Base-by-base conservation (phyloP, 495 filamentous ascomycete species). In the Tuber brumale region DNA sequence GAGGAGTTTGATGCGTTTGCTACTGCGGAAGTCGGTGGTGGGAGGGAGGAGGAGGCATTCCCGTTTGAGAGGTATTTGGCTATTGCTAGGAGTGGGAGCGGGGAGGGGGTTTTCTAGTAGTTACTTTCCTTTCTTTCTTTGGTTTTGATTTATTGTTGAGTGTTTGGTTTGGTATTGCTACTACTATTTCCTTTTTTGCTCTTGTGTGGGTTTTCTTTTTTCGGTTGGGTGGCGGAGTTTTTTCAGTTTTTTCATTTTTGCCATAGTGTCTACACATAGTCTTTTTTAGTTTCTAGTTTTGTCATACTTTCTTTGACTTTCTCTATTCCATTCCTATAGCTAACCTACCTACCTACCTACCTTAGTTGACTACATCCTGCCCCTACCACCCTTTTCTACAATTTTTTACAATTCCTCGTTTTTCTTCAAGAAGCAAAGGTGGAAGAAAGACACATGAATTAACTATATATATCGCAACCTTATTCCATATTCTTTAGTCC, bases 11-110 rank as follows among this genome's bases (percentile, higher is more conserved):
- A 14, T 61, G 72, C 31, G 19, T 80, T 77, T 46, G 76, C 76
- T 6, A 75, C 76, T 21, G 70, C 45, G 42, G 42, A 27, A 39
- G 72, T 43, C 73, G 76, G 70, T 35, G 71, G 73, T 35, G 71
- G 73, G 31, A 70, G 48, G 42, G 78, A 51, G 31, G 78, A 80
- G 43, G 78, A 79, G 42, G 76, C 73, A 16, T 80, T 80, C 45
- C 78, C 78, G 14, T 80, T 80, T 61, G 78, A 80, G 70, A 80
- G 73, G 9, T 80, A 70, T 61, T 51, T 80, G 66, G 43, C 76
- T 46, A 73, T 48, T 43, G 19, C 51, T 35, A 27, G 72, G 18
- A 45, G 66, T 18, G 27, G 44, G 27, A 72, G 66, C 41, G 73
- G 46, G n/a, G 77, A 70, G 61, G 48, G 75, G 57, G 51, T 80